Evolutionary conservation across 2,329 filamentous ascomycete genomes (phyloP).

Genomic region (Calonectria multiphialidica): DNA sequence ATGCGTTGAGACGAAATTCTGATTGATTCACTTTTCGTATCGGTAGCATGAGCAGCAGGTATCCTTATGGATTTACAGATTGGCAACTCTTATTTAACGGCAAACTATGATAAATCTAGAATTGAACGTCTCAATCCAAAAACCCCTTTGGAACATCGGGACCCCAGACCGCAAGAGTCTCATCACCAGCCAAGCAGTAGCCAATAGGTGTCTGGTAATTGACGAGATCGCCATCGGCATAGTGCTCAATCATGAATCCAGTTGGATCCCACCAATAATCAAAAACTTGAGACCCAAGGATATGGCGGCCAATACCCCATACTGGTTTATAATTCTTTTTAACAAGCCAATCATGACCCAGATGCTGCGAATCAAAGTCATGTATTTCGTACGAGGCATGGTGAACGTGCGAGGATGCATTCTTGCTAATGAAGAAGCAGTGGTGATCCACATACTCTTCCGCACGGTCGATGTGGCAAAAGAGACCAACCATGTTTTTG

Average conservation of each 20-base stretch:
- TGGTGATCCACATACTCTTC: constrained; percentile 62
- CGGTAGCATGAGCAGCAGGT: too few relatives aligned
- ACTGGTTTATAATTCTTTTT: constrained; percentile 72
- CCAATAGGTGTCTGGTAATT: neutral
- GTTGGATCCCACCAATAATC: constrained; percentile 44
- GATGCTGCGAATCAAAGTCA: constrained; percentile 77
- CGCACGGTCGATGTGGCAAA: constrained; percentile 60
- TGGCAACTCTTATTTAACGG: too few relatives aligned
- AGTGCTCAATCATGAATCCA: constrained; percentile 21
- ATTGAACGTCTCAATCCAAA: neutral
- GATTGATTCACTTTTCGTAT: too few relatives aligned
- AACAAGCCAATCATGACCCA: constrained; percentile 78
- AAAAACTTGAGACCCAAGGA: constrained; percentile 79
- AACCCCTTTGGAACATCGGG: neutral
- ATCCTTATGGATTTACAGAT: too few relatives aligned
- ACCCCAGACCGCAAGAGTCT: neutral
- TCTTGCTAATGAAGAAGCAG: constrained; percentile 60
- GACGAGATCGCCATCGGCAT: constrained; percentile 19
- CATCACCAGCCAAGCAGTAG: neutral
- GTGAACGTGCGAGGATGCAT: constrained; percentile 66
- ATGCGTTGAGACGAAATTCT: too few relatives aligned
- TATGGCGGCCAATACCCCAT: constrained; percentile 79
- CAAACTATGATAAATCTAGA: too few relatives aligned
- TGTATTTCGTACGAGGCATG: constrained; percentile 79
- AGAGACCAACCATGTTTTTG: constrained; percentile 32